Evolutionary conservation across 345 rosid species (phyloP).

Genomic region (Xanthoceras sorbifolium): DNA sequence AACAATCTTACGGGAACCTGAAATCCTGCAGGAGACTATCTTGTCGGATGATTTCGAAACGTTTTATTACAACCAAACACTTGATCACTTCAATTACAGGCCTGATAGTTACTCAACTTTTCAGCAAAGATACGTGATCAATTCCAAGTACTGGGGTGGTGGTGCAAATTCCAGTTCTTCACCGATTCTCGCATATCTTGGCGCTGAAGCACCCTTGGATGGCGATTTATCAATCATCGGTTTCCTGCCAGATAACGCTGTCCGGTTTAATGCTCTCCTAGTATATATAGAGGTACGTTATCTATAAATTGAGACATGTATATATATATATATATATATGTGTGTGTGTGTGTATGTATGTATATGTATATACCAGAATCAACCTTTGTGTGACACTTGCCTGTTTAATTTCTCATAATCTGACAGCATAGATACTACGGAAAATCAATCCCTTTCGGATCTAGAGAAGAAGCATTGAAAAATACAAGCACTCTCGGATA

Average conservation of each 20-base stretch:
- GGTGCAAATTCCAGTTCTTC: constrained; percentile 31
- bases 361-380: neutral
- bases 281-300: constrained; percentile 41
- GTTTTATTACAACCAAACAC: constrained; percentile 37
- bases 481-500: constrained; percentile 49
- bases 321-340: no score
- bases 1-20: constrained; percentile 5
- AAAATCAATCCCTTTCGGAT: constrained; percentile 47
- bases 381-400: no score
- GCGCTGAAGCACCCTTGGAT: constrained; percentile 34
- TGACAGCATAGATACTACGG: constrained; percentile 53
- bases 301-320: neutral
- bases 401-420: neutral
- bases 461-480: constrained; percentile 41
- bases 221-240: constrained; percentile 7
- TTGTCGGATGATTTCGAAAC: constrained; percentile 29
- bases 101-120: constrained; percentile 41
- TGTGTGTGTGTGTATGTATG: no score
- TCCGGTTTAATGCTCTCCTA: constrained; percentile 29
- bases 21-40: neutral
- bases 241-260: constrained; percentile 36
- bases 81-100: constrained; percentile 49
- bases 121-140: constrained; percentile 39
- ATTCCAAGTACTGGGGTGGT: constrained; percentile 44
- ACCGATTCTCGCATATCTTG: constrained; percentile 41